phyloP scores from a whole-genome alignment of 2,329 filamentous ascomycete genomes.

The Pseudogymnoascus sp. region DNA sequence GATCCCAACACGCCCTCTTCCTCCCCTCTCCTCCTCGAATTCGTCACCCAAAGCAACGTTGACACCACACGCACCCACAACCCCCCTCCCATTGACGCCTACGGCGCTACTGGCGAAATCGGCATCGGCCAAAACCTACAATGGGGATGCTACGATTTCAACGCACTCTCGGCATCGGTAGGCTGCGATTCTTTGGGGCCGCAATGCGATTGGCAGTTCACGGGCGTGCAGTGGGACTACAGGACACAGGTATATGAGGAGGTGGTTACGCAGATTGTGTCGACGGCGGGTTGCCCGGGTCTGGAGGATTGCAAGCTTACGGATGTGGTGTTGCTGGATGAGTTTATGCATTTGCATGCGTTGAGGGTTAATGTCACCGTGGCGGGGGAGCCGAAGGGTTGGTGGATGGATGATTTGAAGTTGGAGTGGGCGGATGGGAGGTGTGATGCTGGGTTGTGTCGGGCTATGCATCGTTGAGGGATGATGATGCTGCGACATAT shows the following conservation, averaged over 20 bases:
- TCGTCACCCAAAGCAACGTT: constrained; percentile 23
- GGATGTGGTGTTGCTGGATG: constrained; percentile 19
- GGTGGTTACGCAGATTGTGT: constrained; percentile 20
- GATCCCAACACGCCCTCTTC: constrained; percentile 26
- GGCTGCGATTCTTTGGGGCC: constrained; percentile 31
- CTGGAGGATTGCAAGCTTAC: constrained; percentile 26
- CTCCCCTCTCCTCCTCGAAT: constrained; percentile 24
- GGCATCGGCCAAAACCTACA: constrained; percentile 17
- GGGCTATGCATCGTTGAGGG: not conserved
- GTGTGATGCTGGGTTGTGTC: not conserved
- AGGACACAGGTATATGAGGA: constrained; percentile 15
- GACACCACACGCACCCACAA: not conserved
- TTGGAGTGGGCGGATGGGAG: not conserved
- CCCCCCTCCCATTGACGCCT: not conserved
- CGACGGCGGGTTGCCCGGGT: constrained; percentile 26
- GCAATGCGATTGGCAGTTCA: constrained; percentile 32
- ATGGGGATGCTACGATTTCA: constrained; percentile 31
- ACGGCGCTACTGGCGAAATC: not conserved
- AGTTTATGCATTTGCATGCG: constrained; percentile 30
- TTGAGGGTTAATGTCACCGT: constrained; percentile 35
- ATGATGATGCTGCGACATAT: not conserved
- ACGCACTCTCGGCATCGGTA: constrained; percentile 28
- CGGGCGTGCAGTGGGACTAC: constrained; percentile 26
- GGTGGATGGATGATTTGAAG: constrained; percentile 29
- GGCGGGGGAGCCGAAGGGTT: constrained; percentile 30